Conservation (phyloP, 441 rosid species). For the Adansonia rubrostipa region DNA sequence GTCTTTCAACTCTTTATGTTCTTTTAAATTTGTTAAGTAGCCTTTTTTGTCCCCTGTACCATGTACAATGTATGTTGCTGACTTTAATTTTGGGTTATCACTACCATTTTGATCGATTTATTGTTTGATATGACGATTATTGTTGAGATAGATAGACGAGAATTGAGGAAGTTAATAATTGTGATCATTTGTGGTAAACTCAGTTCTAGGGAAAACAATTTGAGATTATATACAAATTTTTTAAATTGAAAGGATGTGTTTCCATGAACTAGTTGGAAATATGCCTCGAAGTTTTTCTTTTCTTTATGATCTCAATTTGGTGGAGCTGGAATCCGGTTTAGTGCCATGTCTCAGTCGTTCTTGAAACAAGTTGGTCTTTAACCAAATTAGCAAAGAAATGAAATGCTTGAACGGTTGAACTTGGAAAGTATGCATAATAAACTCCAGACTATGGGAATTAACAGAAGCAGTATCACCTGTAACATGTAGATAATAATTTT, state of each 20-base stretch:
- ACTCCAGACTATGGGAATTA: background rate
- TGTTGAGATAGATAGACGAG: background rate
- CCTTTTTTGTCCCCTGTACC: background rate
- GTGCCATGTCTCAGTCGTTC: background rate
- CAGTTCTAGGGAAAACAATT: background rate
- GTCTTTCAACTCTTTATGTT: background rate
- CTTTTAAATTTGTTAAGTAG: background rate
- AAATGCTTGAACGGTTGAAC: background rate
- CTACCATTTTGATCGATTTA: background rate
- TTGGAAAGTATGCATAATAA: background rate
- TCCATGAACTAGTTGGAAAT: background rate
- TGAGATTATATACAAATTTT: background rate
- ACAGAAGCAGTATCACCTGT: background rate
- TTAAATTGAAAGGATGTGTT: background rate
- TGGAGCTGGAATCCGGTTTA: background rate
- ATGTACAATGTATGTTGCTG: background rate
- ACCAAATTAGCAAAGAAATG: background rate
- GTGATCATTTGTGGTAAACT: background rate
- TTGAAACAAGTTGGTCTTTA: background rate
- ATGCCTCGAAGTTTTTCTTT: background rate
- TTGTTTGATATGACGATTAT: constrained; percentile 10
- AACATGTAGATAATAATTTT: background rate
- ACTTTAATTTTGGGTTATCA: background rate
- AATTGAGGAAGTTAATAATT: background rate
- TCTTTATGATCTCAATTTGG: background rate